A percentile compares a stretch with the other conserved stretches of the same genome.
Conservation (phyloP, 352 stramenopile species). For the Sclerospora graminicola region DNA sequence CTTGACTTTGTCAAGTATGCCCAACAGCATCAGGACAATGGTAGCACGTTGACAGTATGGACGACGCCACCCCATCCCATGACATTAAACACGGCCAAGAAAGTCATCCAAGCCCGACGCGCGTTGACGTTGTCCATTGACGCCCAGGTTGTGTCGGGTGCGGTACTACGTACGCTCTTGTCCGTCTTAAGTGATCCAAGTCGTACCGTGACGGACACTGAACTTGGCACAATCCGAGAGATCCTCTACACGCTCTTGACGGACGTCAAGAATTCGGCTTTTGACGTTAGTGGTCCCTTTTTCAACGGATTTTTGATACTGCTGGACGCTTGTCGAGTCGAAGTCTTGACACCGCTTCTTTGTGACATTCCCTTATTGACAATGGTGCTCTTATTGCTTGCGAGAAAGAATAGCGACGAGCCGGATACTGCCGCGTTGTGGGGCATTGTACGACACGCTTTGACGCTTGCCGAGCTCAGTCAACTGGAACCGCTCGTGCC, state of each 20-base stretch:
- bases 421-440: conserved; percentile 16
- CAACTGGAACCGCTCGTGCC: conserved; percentile 21
- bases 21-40: conserved; percentile 9
- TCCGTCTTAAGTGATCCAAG: conserved; percentile 1
- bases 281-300: conserved; percentile 24
- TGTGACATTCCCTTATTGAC: too few relatives aligned
- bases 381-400: too few relatives aligned
- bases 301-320: too few relatives aligned
- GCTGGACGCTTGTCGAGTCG: too few relatives aligned
- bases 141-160: conserved; percentile 15
- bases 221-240: too few relatives aligned
- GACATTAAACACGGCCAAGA: conserved; percentile 16
- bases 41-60: conserved; percentile 3
- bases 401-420: conserved; percentile 3
- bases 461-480: conserved; percentile 15
- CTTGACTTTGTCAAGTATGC: conserved; percentile 22
- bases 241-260: too few relatives aligned
- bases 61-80: conserved; percentile 10
- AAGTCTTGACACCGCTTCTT: too few relatives aligned
- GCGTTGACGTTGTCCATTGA: conserved; percentile 17
- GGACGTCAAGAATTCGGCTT: too few relatives aligned
- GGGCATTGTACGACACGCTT: conserved; percentile 15
- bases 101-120: conserved; percentile 15
- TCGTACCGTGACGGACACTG: too few relatives aligned
- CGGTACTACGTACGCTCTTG: conserved; percentile 22